Evolutionary conservation across 2,329 filamentous ascomycete genomes (phyloP).

Genomic region (Neophaeococcomyces aloes): DNA sequence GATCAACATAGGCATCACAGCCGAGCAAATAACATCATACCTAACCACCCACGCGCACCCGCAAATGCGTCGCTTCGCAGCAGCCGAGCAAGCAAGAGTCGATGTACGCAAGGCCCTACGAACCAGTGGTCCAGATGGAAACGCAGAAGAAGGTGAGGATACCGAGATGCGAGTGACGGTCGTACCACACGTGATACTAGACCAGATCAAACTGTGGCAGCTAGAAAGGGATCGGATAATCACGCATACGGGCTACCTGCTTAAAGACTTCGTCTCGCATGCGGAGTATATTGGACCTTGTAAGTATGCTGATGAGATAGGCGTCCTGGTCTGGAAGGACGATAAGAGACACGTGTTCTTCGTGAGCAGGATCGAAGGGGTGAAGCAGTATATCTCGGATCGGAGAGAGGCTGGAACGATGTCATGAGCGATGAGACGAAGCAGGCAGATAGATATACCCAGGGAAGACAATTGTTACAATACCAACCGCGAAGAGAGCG

Average conservation of each 20-base stretch:
- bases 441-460: too few species aligned
- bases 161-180: slow-evolving; percentile 43
- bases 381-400: slow-evolving; percentile 66
- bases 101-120: slow-evolving; percentile 26
- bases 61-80: slow-evolving; percentile 65
- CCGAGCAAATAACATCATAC: slow-evolving; percentile 90
- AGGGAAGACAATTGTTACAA: too few species aligned
- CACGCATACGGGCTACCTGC: slow-evolving; percentile 70
- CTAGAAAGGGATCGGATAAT: slow-evolving; percentile 93
- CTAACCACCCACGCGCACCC: slow-evolving; percentile 87
- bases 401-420: slow-evolving; percentile 29
- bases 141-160: not conserved
- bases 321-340: slow-evolving; percentile 79
- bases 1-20: slow-evolving; percentile 81
- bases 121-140: not conserved
- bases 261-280: slow-evolving; percentile 73
- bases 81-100: slow-evolving; percentile 17
- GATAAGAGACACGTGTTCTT: slow-evolving; percentile 78
- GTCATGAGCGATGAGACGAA: too few species aligned
- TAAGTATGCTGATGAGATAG: slow-evolving; percentile 72
- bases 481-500: too few species aligned
- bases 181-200: slow-evolving; percentile 87
- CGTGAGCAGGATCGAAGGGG: slow-evolving; percentile 80
- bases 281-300: slow-evolving; percentile 47
- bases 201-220: slow-evolving; percentile 96